phyloP scores from a whole-genome alignment of 805 yeast genomes.

The Blastobotrys americana region DNA sequence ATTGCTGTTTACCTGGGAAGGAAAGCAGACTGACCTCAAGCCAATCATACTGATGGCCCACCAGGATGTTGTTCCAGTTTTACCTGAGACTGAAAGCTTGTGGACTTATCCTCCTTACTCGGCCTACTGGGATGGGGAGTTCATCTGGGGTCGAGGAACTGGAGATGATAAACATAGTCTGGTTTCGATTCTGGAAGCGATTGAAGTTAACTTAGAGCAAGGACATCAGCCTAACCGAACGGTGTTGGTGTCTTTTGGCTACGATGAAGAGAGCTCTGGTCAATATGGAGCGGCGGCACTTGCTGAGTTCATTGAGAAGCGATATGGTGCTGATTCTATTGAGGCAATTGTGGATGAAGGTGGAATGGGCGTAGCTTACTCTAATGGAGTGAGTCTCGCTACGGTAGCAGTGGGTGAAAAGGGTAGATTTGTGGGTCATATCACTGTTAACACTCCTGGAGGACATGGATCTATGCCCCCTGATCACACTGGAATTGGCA shows the following conservation, averaged over 20 bases:
- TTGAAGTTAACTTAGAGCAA: constrained; percentile 46
- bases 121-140: constrained; percentile 59
- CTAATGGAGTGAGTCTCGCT: constrained; percentile 44
- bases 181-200: constrained; percentile 57
- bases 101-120: constrained; percentile 66
- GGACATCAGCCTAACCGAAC: constrained; percentile 58
- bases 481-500: constrained; percentile 72
- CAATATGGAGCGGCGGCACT: constrained; percentile 52
- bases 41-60: constrained; percentile 71
- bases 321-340: constrained; percentile 55
- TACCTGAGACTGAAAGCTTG: constrained; percentile 41
- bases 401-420: constrained; percentile 55
- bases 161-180: constrained; percentile 68
- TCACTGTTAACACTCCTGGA: constrained; percentile 55
- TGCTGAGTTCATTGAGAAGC: constrained; percentile 39
- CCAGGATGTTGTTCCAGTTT: constrained; percentile 77
- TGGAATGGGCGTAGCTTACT: constrained; percentile 33
- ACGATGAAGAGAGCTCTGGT: constrained; percentile 74
- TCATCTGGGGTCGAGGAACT: constrained; percentile 71
- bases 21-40: constrained; percentile 43
- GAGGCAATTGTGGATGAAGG: constrained; percentile 72
- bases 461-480: constrained; percentile 83
- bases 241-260: constrained; percentile 60
- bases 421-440: constrained; percentile 46
- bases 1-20: constrained; percentile 56